A percentile compares a stretch with the other conserved stretches of the same genome.
Evolutionary conservation across 805 yeast species (phyloP).

Genomic region (Saturnispora serradocipensis): DNA sequence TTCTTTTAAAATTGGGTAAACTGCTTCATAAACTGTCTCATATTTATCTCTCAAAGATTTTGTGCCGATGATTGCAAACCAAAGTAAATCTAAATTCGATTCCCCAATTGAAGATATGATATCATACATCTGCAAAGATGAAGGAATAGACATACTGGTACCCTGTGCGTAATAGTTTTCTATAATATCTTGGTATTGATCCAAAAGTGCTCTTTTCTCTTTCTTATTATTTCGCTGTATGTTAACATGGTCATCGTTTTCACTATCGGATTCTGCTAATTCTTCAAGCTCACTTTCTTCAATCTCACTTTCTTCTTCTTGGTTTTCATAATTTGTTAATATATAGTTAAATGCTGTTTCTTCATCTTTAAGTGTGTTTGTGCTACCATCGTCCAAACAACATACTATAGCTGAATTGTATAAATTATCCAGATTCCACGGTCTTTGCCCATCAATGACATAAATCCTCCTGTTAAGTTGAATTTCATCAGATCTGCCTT

Average conservation of each 20-base stretch:
- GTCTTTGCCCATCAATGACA: slow-evolving; percentile 85
- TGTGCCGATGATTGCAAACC: slow-evolving; percentile 87
- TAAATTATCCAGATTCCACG: slow-evolving; percentile 91
- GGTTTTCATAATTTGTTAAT: slow-evolving; percentile 32
- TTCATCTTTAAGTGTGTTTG: slow-evolving; percentile 46
- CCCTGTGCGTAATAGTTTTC: slow-evolving; percentile 82
- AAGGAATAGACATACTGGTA: slow-evolving; percentile 62
- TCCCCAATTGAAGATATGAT: slow-evolving; percentile 76
- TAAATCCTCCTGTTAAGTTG: slow-evolving; percentile 53
- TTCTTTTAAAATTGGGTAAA: slow-evolving; percentile 68
- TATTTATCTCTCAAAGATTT: slow-evolving; percentile 66
- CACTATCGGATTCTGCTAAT: slow-evolving; percentile 24
- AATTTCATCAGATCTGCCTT: slow-evolving; percentile 11
- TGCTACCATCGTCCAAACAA: slow-evolving; percentile 86
- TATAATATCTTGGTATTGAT: slow-evolving; percentile 43
- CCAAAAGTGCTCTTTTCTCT: slow-evolving; percentile 33
- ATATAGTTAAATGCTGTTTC: slow-evolving; percentile 52
- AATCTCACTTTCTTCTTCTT: slow-evolving; percentile 27
- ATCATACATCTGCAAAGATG: slow-evolving; percentile 73
- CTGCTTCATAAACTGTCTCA: slow-evolving; percentile 63
- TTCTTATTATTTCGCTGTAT: slow-evolving; percentile 25
- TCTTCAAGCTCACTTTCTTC: slow-evolving; percentile 26
- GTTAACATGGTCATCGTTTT: slow-evolving; percentile 18
- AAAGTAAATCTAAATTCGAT: slow-evolving; percentile 55
- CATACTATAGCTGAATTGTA: slow-evolving; percentile 71